These are phyloP conservation scores for Leptomonas pyrrhocoris DNA, from an alignment of 208 protist species.

Conservation along the genomic window DNA sequence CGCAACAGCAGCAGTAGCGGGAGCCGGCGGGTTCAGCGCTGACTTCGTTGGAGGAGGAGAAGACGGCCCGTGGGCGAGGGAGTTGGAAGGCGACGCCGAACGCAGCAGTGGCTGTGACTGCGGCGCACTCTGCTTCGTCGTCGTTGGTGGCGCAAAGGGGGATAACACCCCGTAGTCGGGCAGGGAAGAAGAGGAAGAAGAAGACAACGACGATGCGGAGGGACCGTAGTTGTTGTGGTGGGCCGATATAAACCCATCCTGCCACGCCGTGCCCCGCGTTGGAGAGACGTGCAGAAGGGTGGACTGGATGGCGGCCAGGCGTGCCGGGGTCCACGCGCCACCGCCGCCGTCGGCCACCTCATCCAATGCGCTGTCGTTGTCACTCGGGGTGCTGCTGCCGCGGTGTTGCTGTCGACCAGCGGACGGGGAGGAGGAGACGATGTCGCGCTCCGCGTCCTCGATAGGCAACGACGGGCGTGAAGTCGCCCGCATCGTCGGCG, in stretches of 20 bases:
- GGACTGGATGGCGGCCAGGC: conserved; percentile 21
- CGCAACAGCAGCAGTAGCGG: neutral
- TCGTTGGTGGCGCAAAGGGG: neutral
- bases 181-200: conserved; percentile 4
- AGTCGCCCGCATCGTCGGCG: neutral
- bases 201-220: neutral
- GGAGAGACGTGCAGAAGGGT: conserved; percentile 45
- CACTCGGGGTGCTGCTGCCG: neutral
- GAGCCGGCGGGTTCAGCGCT: neutral
- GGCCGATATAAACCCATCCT: neutral
- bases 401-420: neutral
- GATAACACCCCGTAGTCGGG: neutral
- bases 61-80: conserved; percentile 1
- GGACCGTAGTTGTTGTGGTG: neutral
- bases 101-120: neutral
- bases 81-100: neutral
- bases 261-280: conserved; percentile 26
- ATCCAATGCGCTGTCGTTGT: neutral
- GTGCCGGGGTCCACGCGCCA: conserved; percentile 14
- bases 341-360: neutral
- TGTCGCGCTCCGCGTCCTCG: conserved; percentile 25
- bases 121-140: neutral
- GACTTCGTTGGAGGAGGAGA: neutral
- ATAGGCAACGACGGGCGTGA: neutral
- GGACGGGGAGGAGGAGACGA: conserved; percentile 22